Evolutionary conservation across 768 basidiomycete species (phyloP).

Genomic region (Termitomyces sp.): DNA sequence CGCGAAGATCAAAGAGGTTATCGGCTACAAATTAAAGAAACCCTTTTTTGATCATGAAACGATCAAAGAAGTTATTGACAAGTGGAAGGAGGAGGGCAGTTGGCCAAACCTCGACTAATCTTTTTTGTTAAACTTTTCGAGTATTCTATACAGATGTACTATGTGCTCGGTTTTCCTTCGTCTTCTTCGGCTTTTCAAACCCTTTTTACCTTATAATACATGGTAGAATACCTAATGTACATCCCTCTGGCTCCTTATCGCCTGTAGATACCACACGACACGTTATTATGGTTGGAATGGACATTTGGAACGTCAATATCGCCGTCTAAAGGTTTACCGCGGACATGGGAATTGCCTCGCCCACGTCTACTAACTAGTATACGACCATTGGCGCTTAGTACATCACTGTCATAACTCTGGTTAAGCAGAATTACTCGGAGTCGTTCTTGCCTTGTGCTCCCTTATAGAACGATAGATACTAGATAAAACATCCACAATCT

Average conservation of each 20-base stretch:
- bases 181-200: slow-evolving; percentile 7
- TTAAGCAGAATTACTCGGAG: neutral
- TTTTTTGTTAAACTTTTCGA: slow-evolving; percentile 1
- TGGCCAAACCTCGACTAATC: slow-evolving; percentile 42
- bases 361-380: too few species aligned
- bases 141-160: neutral
- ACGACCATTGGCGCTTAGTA: too few species aligned
- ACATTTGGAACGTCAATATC: neutral
- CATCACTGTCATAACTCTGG: neutral
- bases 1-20: slow-evolving; percentile 66
- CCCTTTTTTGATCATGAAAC: slow-evolving; percentile 62
- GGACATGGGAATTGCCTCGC: too few species aligned
- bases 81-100: slow-evolving; percentile 72
- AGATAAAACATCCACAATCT: neutral
- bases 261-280: neutral
- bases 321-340: neutral
- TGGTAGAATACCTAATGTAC: slow-evolving; percentile 2
- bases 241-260: neutral
- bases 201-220: slow-evolving; percentile 1
- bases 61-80: slow-evolving; percentile 69
- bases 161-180: slow-evolving; percentile 7
- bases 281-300: neutral
- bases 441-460: neutral
- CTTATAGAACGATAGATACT: neutral
- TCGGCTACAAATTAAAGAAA: slow-evolving; percentile 62